Conservation (phyloP, 2,329 filamentous ascomycete species). For the Colletotrichum liaoningense region DNA sequence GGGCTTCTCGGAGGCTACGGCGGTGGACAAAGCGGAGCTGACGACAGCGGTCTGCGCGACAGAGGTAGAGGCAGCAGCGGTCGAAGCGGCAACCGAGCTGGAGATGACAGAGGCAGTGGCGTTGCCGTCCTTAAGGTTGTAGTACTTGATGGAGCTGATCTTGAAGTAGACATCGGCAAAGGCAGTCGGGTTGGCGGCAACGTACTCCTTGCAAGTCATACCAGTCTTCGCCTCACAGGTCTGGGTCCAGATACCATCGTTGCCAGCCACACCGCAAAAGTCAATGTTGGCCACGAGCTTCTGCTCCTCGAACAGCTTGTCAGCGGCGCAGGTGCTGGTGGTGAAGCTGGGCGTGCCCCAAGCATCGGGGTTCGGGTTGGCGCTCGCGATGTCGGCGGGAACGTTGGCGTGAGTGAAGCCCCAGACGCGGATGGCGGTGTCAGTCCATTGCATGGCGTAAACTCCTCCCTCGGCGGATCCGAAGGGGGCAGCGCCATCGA, state of each 20-base stretch:
- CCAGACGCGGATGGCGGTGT: slow-evolving; percentile 70
- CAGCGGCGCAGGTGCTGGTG: slow-evolving; percentile 42
- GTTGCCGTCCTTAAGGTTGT: slow-evolving; percentile 39
- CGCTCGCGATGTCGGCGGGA: slow-evolving; percentile 60
- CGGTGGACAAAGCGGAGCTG: neutral
- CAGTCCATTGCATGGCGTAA: slow-evolving; percentile 71
- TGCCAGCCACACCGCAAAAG: slow-evolving; percentile 77
- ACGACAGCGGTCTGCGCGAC: neutral
- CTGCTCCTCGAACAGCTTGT: slow-evolving; percentile 43
- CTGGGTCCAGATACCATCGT: slow-evolving; percentile 41
- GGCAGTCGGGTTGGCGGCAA: slow-evolving; percentile 48
- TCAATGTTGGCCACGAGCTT: slow-evolving; percentile 49
- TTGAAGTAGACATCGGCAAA: slow-evolving; percentile 56
- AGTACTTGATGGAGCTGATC: slow-evolving; percentile 53
- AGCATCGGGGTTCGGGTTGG: slow-evolving; percentile 39
- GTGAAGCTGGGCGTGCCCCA: slow-evolving; percentile 43
- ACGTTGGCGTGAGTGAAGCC: slow-evolving; percentile 69
- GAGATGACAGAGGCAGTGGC: neutral
- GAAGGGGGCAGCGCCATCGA: slow-evolving; percentile 52
- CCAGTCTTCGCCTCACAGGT: slow-evolving; percentile 41
- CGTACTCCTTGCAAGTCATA: slow-evolving; percentile 49
- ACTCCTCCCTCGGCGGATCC: slow-evolving; percentile 52
- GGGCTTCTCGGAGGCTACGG: neutral
- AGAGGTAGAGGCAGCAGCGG: neutral
- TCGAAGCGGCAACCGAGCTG: neutral